These are phyloP conservation scores for Phaeosphaeria sp. DNA, from an alignment of 2,329 filamentous ascomycete genomes.

Conservation along the genomic window DNA sequence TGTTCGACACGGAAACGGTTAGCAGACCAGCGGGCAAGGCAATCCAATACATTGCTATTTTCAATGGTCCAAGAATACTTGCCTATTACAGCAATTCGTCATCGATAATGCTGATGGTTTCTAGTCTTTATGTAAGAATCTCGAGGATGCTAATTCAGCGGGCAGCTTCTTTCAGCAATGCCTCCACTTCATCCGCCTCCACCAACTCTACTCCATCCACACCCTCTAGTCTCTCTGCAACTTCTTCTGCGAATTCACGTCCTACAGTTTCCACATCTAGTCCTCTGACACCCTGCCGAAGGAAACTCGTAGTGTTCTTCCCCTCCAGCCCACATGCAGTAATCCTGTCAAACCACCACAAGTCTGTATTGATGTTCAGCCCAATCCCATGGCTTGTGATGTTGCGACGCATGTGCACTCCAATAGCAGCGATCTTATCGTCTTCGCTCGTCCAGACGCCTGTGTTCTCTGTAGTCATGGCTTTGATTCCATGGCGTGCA, in stretches of 20 bases:
- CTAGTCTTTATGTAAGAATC: background rate
- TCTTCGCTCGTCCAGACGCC: conserved; percentile 73
- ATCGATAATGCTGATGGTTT: background rate
- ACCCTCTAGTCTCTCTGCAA: conserved; percentile 38
- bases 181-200: conserved; percentile 18
- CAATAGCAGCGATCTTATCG: conserved; percentile 84
- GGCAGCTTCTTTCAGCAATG: conserved; percentile 6
- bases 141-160: background rate
- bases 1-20: background rate
- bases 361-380: conserved; percentile 73
- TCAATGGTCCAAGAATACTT: background rate
- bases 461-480: conserved; percentile 74
- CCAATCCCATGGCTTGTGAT: conserved; percentile 86
- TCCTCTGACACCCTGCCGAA: conserved; percentile 56
- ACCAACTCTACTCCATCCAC: conserved; percentile 28
- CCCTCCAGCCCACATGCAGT: conserved; percentile 88
- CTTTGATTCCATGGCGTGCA: conserved; percentile 64
- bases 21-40: background rate
- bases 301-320: conserved; percentile 78
- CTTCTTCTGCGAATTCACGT: conserved; percentile 48
- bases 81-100: background rate
- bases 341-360: conserved; percentile 73
- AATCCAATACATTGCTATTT: conserved; percentile 1
- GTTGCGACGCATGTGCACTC: conserved; percentile 87
- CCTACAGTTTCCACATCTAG: conserved; percentile 49